Percentiles rank a stretch among this genome's conserved stretches.
Conservation (phyloP, 306 rosid genomes). For the Delonix regia region DNA sequence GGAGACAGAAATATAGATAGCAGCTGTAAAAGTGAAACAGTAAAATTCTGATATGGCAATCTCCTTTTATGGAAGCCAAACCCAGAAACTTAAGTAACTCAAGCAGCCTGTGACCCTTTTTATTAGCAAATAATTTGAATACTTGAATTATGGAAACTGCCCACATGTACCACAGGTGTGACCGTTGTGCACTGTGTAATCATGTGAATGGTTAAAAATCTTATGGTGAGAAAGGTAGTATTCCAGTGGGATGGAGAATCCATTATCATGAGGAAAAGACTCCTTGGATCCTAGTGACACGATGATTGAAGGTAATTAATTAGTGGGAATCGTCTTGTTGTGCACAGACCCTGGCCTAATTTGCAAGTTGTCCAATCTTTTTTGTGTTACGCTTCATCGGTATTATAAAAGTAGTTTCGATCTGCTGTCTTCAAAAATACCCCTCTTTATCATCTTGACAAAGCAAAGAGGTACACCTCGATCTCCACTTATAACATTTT, state of each 20-base stretch:
- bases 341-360: conserved; percentile 22
- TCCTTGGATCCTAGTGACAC: neutral
- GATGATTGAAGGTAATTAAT: neutral
- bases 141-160: too few species aligned
- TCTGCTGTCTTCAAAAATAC: neutral
- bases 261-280: neutral
- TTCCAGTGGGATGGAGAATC: neutral
- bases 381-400: neutral
- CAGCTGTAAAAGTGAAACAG: too few species aligned
- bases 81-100: neutral
- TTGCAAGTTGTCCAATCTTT: conserved; percentile 19
- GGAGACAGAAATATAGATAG: too few species aligned
- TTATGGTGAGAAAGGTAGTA: neutral
- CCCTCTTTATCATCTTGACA: conserved; percentile 39
- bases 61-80: neutral
- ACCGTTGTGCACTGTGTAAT: too few species aligned
- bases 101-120: neutral
- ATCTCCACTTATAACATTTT: conserved; percentile 50
- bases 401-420: neutral
- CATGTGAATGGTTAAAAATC: too few species aligned
- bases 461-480: conserved; percentile 58
- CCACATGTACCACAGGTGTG: too few species aligned
- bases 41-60: too few species aligned
- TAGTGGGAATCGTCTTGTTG: conserved; percentile 40
- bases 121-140: neutral